Conservation (phyloP, 2,329 filamentous ascomycete genomes). For the Metarhizium guizhouense region DNA sequence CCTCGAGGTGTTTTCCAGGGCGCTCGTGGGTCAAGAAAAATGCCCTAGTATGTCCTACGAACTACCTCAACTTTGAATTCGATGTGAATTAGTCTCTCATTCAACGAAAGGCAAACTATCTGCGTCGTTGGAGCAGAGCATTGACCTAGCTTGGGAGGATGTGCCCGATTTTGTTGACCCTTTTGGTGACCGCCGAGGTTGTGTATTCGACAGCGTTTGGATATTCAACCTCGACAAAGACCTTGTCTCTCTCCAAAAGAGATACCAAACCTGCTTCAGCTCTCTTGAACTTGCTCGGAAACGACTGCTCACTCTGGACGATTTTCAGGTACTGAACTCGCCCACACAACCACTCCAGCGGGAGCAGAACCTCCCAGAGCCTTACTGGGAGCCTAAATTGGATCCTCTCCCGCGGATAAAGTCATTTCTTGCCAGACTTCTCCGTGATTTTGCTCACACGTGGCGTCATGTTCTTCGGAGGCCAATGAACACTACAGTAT, state of each 20-base stretch:
- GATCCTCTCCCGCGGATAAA: not conserved
- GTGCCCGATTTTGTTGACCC: conserved; percentile 13
- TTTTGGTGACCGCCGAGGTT: conserved; percentile 12
- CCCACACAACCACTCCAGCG: not conserved
- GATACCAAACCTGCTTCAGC: conserved; percentile 2
- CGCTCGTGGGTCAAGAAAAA: conserved; percentile 7
- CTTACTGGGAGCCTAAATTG: conserved; percentile 10
- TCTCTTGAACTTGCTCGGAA: conserved; percentile 4
- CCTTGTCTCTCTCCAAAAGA: conserved; percentile 9
- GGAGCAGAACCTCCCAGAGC: conserved; percentile 3
- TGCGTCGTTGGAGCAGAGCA: conserved; percentile 5
- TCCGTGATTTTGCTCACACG: conserved; percentile 11
- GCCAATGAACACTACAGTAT: conserved; percentile 9
- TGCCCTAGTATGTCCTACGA: conserved; percentile 7
- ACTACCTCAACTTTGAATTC: not conserved
- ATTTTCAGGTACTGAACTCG: conserved; percentile 8
- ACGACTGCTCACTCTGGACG: conserved; percentile 8
- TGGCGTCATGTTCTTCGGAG: conserved; percentile 15
- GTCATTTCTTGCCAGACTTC: conserved; percentile 8
- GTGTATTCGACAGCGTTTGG: conserved; percentile 12
- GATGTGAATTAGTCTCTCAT: not conserved
- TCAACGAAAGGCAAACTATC: conserved; percentile 3
- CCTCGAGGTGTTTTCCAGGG: conserved; percentile 8
- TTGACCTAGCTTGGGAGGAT: conserved; percentile 8
- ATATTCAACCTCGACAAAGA: conserved; percentile 12